Percentiles rank a stretch among this genome's conserved stretches.
These are phyloP conservation scores for Monilinia fructigena DNA, from an alignment of 2,329 filamentous ascomycete species.

Conservation along the genomic window DNA sequence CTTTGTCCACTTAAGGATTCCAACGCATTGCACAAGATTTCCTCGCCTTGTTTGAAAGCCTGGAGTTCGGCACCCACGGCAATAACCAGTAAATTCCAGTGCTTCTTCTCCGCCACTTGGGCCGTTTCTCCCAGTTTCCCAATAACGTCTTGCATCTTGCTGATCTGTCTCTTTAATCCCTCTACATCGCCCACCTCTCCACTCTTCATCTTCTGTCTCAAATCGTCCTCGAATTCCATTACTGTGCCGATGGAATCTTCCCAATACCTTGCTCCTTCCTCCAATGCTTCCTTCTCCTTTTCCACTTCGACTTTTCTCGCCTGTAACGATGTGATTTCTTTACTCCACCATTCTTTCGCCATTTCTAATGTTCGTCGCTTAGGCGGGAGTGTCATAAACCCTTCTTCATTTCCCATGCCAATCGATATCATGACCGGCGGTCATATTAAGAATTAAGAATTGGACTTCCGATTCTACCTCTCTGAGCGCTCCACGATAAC, in stretches of 20 bases:
- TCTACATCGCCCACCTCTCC: conserved; percentile 43
- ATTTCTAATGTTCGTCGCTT: conserved; percentile 67
- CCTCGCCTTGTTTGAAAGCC: conserved; percentile 60
- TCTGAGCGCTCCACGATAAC: conserved; percentile 65
- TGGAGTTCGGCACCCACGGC: conserved; percentile 73
- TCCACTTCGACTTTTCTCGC: conserved; percentile 56
- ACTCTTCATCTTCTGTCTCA: conserved; percentile 55
- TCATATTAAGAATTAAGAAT: too few relatives aligned
- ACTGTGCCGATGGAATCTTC: conserved; percentile 59
- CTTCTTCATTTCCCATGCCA: conserved; percentile 38
- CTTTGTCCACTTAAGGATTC: not conserved
- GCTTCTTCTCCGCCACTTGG: conserved; percentile 55
- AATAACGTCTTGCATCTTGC: conserved; percentile 57
- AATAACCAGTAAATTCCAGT: conserved; percentile 73
- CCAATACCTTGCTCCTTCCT: conserved; percentile 68
- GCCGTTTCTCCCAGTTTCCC: conserved; percentile 54
- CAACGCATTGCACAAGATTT: conserved; percentile 50
- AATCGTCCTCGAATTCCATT: conserved; percentile 61
- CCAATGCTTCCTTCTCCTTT: conserved; percentile 62
- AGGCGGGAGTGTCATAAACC: conserved; percentile 59
- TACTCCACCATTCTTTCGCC: conserved; percentile 69
- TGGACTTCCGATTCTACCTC: conserved; percentile 65
- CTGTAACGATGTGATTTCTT: conserved; percentile 58
- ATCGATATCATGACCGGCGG: conserved; percentile 46
- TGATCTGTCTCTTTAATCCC: conserved; percentile 48